phyloP scores from a whole-genome alignment of 108 stramenopile genomes.

The Stephanodiscus triporus region DNA sequence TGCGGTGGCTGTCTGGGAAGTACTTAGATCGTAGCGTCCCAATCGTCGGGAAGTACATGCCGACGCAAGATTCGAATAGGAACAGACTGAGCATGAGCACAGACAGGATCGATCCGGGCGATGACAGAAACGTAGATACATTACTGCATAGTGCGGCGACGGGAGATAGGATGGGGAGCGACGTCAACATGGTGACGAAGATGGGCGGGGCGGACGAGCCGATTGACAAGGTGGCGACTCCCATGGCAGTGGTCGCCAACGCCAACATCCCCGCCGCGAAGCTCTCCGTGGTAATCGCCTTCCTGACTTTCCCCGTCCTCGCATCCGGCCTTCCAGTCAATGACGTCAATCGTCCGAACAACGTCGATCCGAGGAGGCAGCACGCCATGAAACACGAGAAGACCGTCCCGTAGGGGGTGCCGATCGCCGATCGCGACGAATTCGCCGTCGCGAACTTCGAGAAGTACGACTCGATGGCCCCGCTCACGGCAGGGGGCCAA shows the following conservation, averaged over 20 bases:
- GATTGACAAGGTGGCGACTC: constrained; percentile 67
- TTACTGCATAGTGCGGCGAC: constrained; percentile 34
- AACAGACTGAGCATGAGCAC: constrained; percentile 75
- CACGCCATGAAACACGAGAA: constrained; percentile 96
- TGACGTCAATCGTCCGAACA: constrained; percentile 74
- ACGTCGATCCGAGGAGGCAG: constrained; percentile 86
- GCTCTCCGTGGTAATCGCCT: constrained; percentile 72
- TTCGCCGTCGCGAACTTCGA: constrained; percentile 46
- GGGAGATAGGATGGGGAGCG: constrained; percentile 48
- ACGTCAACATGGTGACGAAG: constrained; percentile 12
- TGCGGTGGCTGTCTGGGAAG: constrained; percentile 93
- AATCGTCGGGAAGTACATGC: constrained; percentile 96
- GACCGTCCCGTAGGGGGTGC: constrained; percentile 86
- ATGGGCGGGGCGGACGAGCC: constrained; percentile 17
- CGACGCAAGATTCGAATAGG: constrained; percentile 96
- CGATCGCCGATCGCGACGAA: constrained; percentile 24
- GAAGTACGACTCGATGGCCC: constrained; percentile 66
- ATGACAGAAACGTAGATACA: constrained; percentile 33
- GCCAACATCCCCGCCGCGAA: constrained; percentile 76
- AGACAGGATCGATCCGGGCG: constrained; percentile 41
- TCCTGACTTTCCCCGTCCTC: constrained; percentile 43
- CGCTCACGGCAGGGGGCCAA: constrained; percentile 92
- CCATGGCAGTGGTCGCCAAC: constrained; percentile 87
- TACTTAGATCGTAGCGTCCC: constrained; percentile 95
- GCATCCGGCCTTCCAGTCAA: constrained; percentile 28